Evolutionary conservation across 2,329 filamentous ascomycete genomes (phyloP).

Genomic region (Calonectria naviculata): DNA sequence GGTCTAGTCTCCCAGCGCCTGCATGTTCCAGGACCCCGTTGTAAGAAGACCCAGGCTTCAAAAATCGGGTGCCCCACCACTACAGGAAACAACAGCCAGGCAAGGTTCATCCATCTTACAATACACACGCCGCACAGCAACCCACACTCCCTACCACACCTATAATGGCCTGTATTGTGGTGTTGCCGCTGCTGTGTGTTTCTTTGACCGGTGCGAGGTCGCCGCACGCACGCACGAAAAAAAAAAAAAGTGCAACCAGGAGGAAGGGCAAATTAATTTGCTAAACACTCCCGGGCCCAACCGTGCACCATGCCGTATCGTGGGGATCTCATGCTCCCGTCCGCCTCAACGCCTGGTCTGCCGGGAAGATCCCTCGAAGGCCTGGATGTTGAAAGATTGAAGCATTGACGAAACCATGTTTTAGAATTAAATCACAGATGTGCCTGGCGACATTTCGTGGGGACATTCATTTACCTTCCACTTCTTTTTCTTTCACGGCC

Average conservation of each 20-base stretch:
- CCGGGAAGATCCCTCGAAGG: slow-evolving; percentile 28
- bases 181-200: neutral
- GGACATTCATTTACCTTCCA: slow-evolving; percentile 11
- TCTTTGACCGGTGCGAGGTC: neutral
- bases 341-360: slow-evolving; percentile 26
- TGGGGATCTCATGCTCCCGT: slow-evolving; percentile 41
- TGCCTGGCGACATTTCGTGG: slow-evolving; percentile 20
- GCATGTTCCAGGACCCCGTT: slow-evolving; percentile 22
- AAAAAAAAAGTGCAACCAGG: neutral
- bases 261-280: neutral
- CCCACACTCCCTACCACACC: slow-evolving; percentile 9
- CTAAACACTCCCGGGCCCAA: slow-evolving; percentile 21
- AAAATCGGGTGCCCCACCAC: slow-evolving; percentile 18
- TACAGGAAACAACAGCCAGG: slow-evolving; percentile 4
- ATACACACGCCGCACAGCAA: slow-evolving; percentile 1
- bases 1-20: slow-evolving; percentile 36
- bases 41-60: neutral
- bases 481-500: neutral
- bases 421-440: slow-evolving; percentile 23
- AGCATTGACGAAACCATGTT: slow-evolving; percentile 35
- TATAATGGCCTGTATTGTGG: slow-evolving; percentile 2
- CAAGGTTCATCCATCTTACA: slow-evolving; percentile 9
- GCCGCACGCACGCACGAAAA: neutral
- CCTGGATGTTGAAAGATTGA: slow-evolving; percentile 33
- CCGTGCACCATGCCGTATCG: slow-evolving; percentile 41